Conservation (phyloP, 805 yeast genomes). For the Pichia ethanolica region DNA sequence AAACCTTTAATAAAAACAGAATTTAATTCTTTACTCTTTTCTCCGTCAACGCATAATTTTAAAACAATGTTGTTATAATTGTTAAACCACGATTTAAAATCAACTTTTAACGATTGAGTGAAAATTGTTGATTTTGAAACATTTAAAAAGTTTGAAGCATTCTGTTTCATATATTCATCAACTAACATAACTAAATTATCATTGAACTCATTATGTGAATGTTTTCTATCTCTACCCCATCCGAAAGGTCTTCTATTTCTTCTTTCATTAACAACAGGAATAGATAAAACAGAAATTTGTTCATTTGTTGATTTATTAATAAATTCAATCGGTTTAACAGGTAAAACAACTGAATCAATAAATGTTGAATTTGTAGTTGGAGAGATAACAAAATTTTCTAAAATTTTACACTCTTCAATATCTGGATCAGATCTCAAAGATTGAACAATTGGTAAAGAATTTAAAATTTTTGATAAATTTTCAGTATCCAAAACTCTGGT, state of each 20-base stretch:
- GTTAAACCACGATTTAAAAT: background rate
- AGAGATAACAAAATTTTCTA: background rate
- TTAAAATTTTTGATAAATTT: background rate
- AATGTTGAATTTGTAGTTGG: conserved; percentile 1
- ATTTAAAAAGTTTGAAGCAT: background rate
- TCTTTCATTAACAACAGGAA: background rate
- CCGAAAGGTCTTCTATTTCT: background rate
- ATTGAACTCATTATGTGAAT: background rate
- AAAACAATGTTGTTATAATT: background rate
- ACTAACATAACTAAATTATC: background rate
- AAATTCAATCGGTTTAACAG: background rate
- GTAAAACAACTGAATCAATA: background rate
- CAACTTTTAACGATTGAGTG: background rate
- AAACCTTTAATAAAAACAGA: background rate
- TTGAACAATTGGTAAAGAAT: background rate
- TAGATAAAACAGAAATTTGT: background rate
- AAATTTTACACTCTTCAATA: background rate
- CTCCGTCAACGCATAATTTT: background rate
- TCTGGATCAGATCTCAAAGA: background rate
- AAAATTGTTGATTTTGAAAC: background rate
- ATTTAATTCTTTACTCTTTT: background rate
- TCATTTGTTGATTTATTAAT: background rate
- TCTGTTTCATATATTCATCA: conserved; percentile 2
- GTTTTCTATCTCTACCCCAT: background rate
- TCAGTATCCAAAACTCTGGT: background rate